These are phyloP conservation scores for Saccharomycopsis fermentans DNA, from an alignment of 805 yeast genomes.

Conservation along the genomic window DNA sequence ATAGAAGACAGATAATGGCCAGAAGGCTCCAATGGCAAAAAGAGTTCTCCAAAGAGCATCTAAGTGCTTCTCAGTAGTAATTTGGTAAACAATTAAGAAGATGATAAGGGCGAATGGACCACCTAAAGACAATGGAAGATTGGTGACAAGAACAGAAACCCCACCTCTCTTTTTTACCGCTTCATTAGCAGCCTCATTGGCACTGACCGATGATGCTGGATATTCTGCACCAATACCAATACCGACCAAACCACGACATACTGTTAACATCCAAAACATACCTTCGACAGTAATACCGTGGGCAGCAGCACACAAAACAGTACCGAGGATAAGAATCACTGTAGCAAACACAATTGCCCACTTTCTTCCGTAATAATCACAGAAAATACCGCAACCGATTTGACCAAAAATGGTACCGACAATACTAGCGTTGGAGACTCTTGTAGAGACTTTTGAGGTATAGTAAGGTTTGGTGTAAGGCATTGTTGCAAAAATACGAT, in stretches of 20 bases:
- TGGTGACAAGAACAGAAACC: conserved; percentile 54
- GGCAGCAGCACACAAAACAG: conserved; percentile 58
- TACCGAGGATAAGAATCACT: conserved; percentile 49
- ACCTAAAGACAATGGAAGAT: conserved; percentile 64
- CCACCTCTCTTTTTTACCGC: conserved; percentile 53
- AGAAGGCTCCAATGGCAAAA: conserved; percentile 52
- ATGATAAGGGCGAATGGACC: conserved; percentile 67
- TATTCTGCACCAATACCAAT: conserved; percentile 75
- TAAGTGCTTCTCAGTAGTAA: conserved; percentile 37
- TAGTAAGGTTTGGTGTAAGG: conserved; percentile 25
- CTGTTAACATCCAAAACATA: conserved; percentile 68
- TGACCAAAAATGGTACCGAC: conserved; percentile 67
- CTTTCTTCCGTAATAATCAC: conserved; percentile 61
- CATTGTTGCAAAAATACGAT: conserved; percentile 40
- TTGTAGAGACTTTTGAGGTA: conserved; percentile 39
- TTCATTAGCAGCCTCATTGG: conserved; percentile 68
- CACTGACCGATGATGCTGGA: conserved; percentile 57
- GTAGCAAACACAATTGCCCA: conserved; percentile 63
- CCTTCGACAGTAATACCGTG: conserved; percentile 51
- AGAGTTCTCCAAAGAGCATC: conserved; percentile 59
- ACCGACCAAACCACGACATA: conserved; percentile 68
- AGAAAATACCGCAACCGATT: conserved; percentile 50
- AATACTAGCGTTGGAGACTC: conserved; percentile 58
- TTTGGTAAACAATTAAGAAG: conserved; percentile 57
- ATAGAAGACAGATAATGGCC: conserved; percentile 65